These are phyloP conservation scores for Pyrenopolyporus hunteri DNA, from an alignment of 495 filamentous ascomycete species.

Conservation along the genomic window DNA sequence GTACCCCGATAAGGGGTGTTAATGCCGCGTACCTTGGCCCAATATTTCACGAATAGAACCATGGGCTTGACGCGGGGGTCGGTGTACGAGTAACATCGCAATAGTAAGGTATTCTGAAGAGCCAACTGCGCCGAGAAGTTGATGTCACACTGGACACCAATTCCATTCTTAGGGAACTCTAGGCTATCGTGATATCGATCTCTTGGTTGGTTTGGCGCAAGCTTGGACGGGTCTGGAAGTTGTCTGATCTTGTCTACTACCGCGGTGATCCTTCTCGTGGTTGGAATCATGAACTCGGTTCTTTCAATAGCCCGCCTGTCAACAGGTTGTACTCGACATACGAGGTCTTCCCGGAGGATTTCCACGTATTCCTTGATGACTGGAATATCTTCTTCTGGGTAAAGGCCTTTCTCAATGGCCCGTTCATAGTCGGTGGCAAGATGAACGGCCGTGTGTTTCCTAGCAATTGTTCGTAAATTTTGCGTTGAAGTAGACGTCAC, in stretches of 20 bases:
- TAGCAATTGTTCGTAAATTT: conserved; percentile 43
- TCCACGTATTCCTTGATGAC: conserved; percentile 50
- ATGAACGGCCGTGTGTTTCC: conserved; percentile 53
- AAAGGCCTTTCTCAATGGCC: conserved; percentile 51
- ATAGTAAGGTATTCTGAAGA: conserved; percentile 76
- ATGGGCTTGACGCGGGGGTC: conserved; percentile 75
- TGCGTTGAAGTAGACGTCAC: conserved; percentile 15
- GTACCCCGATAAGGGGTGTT: conserved; percentile 83
- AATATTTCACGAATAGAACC: conserved; percentile 82
- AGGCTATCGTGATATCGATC: conserved; percentile 61
- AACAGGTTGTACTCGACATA: conserved; percentile 27
- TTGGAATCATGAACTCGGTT: conserved; percentile 38
- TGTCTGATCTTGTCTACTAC: conserved; percentile 44
- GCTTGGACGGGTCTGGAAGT: conserved; percentile 49
- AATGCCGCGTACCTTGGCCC: conserved; percentile 81
- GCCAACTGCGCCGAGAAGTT: conserved; percentile 82
- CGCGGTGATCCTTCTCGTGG: conserved; percentile 18
- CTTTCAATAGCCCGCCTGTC: not conserved
- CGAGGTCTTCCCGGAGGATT: conserved; percentile 41
- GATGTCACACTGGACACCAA: conserved; percentile 82
- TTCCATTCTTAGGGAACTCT: conserved; percentile 71
- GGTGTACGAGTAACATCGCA: conserved; percentile 76
- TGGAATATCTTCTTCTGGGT: conserved; percentile 37
- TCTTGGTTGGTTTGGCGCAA: conserved; percentile 55
- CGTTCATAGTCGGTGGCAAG: conserved; percentile 55